phyloP scores from a whole-genome alignment of 345 rosid genomes.

The Raphanus raphanistrum region DNA sequence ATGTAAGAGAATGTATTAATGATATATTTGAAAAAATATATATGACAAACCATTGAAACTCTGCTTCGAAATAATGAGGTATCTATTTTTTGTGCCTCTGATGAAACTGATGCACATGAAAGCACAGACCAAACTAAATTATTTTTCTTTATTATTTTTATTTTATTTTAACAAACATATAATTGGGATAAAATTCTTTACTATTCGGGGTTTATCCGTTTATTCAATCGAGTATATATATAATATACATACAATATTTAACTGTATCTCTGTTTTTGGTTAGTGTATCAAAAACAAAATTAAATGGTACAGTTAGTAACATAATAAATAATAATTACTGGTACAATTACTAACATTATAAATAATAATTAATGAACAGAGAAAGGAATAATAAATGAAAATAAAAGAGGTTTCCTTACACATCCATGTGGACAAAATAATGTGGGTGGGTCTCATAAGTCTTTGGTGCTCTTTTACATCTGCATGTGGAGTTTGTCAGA shows the following conservation, averaged over 20 bases:
- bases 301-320: constrained; percentile 22
- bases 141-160: not conserved
- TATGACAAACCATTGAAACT: constrained; percentile 30
- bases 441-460: constrained; percentile 56
- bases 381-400: constrained; percentile 16
- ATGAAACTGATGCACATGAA: constrained; percentile 44
- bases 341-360: constrained; percentile 17
- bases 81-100: constrained; percentile 38
- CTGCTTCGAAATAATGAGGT: constrained; percentile 44
- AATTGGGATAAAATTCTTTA: not conserved
- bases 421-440: constrained; percentile 71
- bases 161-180: not conserved
- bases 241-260: not conserved
- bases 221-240: not conserved
- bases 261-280: not conserved
- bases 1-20: constrained; percentile 37
- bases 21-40: not conserved
- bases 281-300: constrained; percentile 5
- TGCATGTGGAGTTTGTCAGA: constrained; percentile 86
- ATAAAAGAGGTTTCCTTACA: constrained; percentile 45
- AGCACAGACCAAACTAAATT: constrained; percentile 22
- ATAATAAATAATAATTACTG: constrained; percentile 4
- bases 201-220: not conserved
- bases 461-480: constrained; percentile 49
- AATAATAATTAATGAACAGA: constrained; percentile 4